Base-by-base conservation (phyloP, 2,329 filamentous ascomycete species). In the Neofusicoccum cordaticola region DNA sequence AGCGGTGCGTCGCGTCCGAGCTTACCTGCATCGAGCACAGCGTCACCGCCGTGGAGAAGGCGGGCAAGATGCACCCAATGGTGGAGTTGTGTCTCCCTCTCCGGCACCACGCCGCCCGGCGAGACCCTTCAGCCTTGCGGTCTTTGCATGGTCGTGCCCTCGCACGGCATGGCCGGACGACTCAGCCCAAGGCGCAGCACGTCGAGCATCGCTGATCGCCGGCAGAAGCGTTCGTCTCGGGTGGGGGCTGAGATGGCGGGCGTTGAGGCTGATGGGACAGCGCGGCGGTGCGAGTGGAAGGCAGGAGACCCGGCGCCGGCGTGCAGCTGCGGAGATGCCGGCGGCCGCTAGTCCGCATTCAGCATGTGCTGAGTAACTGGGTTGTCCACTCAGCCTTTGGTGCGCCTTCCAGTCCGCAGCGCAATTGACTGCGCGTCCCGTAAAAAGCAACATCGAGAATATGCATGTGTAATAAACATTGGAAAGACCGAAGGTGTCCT, bases 21-120 rank as follows among this genome's bases (percentile, higher is more conserved):
- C 56, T 60, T 60, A 48, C n/a, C 56, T 60, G 42, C 56, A 47
- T 60, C 42, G 56, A 47, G 41, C 41, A 60, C 56, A 47, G 56
- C 56, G 39, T 60, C 56, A 37, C 42, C 41, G 56, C 56, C 56
- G 47, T 13, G 56, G 50, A n/a, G 50, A n/a, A 31, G 56, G 17
- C 4, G 15, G 19, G 37, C 12, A 17, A 5, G 31, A 22, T 8
- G 34, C 13, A 5, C 27, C 56, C 53, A 44, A 58, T 45, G 39
- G 15, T 22, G 8, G 9, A 15, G 15, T 35, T 1, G 7, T n/a
- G 8, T 2, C 6, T 22, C 17, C 19, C 19, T n/a, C 11, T 6
- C 8, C 35, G 17, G 7, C 35, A 17, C 39, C 52, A 22, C 39
- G 12, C 27, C 4, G 52, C 52, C 11, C 6, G 8, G 22, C 37